Conservation (phyloP, 2,329 filamentous ascomycete species). For the Penicillium freii region DNA sequence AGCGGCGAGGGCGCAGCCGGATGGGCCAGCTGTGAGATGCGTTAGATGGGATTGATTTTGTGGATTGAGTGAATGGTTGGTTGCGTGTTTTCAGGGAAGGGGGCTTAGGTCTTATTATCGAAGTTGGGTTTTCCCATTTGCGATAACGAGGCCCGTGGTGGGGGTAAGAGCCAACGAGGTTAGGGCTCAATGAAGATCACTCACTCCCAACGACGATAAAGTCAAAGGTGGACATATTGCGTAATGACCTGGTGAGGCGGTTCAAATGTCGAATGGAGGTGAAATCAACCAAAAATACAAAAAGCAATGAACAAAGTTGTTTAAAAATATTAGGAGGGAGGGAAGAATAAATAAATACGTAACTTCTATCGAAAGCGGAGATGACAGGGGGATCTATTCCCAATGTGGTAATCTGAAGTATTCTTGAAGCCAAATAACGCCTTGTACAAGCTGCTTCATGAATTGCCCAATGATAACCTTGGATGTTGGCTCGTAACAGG, state of each 20-base stretch:
- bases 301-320: neutral
- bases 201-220: slow-evolving; percentile 21
- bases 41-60: neutral
- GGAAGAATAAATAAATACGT: slow-evolving; percentile 6
- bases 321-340: neutral
- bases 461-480: neutral
- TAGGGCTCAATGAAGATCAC: neutral
- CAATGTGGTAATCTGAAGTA: neutral
- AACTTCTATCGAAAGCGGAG: neutral
- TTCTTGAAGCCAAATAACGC: neutral
- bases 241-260: neutral
- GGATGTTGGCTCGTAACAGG: neutral
- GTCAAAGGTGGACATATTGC: slow-evolving; percentile 16
- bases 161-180: neutral
- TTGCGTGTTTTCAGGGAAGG: too few relatives aligned
- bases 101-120: too few relatives aligned
- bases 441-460: neutral
- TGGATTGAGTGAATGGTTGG: too few relatives aligned
- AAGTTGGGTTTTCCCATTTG: too few relatives aligned
- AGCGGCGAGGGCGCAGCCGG: slow-evolving; percentile 56
- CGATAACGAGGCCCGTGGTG: too few relatives aligned
- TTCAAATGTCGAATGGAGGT: neutral
- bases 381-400: neutral
- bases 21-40: slow-evolving; percentile 44
- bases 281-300: neutral